Percentiles rank a stretch among this genome's conserved stretches.
Evolutionary conservation across 2,329 filamentous ascomycete species (phyloP).

Genomic region (Colletotrichum sp.): DNA sequence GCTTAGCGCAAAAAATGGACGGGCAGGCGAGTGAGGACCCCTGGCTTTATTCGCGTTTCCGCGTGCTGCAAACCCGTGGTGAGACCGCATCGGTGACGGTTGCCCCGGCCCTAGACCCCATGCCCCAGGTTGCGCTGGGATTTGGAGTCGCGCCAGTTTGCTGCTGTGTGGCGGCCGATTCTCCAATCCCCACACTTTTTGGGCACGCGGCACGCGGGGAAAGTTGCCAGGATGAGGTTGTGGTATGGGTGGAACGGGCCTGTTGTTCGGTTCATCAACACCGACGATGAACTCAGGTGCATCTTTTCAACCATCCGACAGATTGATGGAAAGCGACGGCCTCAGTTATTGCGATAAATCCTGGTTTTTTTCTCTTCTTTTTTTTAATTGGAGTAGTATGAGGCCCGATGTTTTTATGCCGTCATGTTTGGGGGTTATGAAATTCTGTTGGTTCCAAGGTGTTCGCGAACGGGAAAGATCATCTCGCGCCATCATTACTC

Average conservation of each 20-base stretch:
- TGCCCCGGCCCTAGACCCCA: conserved; percentile 12
- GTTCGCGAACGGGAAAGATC: background rate
- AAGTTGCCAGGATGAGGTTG: background rate
- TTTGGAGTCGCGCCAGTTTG: background rate
- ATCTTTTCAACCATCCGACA: background rate
- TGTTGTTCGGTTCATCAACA: conserved; percentile 5
- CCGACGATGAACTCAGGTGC: background rate
- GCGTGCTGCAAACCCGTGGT: background rate
- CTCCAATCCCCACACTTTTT: conserved; percentile 16
- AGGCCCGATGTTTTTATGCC: background rate
- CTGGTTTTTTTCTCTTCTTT: too few species aligned
- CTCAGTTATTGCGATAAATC: background rate
- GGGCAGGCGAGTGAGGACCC: background rate
- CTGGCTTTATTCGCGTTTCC: background rate
- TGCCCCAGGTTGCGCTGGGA: conserved; percentile 8
- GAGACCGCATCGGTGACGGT: conserved; percentile 13
- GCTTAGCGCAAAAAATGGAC: background rate
- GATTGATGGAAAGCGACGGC: background rate
- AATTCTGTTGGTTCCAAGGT: background rate
- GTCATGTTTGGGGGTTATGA: background rate
- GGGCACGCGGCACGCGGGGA: conserved; percentile 13
- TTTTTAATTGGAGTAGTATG: background rate
- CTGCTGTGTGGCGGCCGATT: background rate
- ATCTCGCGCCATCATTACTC: background rate
- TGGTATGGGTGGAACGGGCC: background rate